Percentiles rank a stretch among this genome's conserved stretches.
Conservation (phyloP, 305 asterid species). For the Solanum hybrid region DNA sequence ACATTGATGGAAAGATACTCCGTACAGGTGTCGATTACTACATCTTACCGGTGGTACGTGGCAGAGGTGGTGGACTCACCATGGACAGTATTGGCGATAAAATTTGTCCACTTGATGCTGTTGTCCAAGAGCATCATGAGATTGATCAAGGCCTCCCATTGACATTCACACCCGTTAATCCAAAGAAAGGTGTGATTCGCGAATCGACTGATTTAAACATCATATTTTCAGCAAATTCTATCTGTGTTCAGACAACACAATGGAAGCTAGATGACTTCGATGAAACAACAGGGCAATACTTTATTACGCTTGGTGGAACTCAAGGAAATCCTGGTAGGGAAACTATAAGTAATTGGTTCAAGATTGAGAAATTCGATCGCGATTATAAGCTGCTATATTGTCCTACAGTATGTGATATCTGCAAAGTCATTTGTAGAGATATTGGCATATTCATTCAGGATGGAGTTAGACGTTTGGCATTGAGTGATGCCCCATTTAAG, state of each 20-base stretch:
- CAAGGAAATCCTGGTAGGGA: conserved; percentile 22
- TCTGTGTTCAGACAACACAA: conserved; percentile 11
- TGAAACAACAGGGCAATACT: not conserved
- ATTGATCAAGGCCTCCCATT: conserved; percentile 10
- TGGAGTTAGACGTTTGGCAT: conserved; percentile 13
- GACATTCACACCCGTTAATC: conserved; percentile 11
- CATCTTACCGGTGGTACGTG: conserved; percentile 11
- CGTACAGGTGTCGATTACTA: conserved; percentile 16
- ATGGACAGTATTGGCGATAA: not conserved
- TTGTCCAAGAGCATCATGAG: conserved; percentile 9
- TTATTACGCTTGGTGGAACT: conserved; percentile 13
- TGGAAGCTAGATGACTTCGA: conserved; percentile 22
- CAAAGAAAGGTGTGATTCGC: conserved; percentile 1
- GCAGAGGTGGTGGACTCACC: conserved; percentile 22
- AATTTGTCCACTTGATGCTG: conserved; percentile 14
- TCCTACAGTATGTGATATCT: conserved; percentile 16
- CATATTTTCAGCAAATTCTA: not conserved
- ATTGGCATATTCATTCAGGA: conserved; percentile 11
- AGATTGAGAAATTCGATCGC: conserved; percentile 15
- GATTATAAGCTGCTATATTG: conserved; percentile 21
- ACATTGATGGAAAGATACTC: conserved; percentile 16
- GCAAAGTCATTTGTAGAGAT: conserved; percentile 17
- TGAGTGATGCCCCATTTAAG: conserved; percentile 16
- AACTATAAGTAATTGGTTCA: conserved; percentile 26
- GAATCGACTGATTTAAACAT: conserved; percentile 18